Percentiles rank a stretch among this genome's conserved stretches.
phyloP scores from a whole-genome alignment of 495 filamentous ascomycete species.

The Articulospora tetracladia region DNA sequence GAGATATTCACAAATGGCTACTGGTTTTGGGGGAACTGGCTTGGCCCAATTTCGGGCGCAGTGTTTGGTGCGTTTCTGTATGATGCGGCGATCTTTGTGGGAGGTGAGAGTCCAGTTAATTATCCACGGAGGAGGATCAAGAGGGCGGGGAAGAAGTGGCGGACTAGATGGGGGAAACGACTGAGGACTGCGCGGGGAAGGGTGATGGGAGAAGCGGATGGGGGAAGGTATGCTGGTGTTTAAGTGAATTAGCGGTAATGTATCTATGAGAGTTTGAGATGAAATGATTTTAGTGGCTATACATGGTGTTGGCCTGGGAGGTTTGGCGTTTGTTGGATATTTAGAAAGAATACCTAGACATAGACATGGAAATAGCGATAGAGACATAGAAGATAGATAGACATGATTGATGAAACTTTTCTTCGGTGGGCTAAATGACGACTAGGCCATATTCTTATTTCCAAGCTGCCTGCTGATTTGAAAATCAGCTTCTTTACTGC shows the following conservation, averaged over 20 bases:
- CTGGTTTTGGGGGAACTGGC: conserved; percentile 40
- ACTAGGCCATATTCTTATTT: too few relatives aligned
- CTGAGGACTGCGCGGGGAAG: conserved; percentile 4
- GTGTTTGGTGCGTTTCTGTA: conserved; percentile 46
- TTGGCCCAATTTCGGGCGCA: conserved; percentile 36
- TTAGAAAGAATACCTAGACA: too few relatives aligned
- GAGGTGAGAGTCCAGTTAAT: conserved; percentile 50
- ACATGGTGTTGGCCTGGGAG: neutral
- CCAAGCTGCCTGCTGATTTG: too few relatives aligned
- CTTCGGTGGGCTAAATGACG: too few relatives aligned
- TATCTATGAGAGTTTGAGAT: too few relatives aligned
- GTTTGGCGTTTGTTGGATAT: too few relatives aligned
- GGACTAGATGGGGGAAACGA: conserved; percentile 15
- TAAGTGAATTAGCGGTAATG: too few relatives aligned
- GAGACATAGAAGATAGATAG: too few relatives aligned
- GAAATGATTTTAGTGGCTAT: neutral
- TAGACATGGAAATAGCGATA: too few relatives aligned
- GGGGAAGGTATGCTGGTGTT: neutral
- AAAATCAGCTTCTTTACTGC: too few relatives aligned
- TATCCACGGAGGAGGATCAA: conserved; percentile 31
- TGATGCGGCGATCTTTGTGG: conserved; percentile 49
- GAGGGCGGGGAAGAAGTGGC: conserved; percentile 20
- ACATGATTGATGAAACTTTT: too few relatives aligned
- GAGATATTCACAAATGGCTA: conserved; percentile 39
- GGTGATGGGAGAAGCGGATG: neutral